Percentiles rank a stretch among this genome's conserved stretches.
Conservation (phyloP, 441 rosid species). For the Bocquillonia castaneifolia region DNA sequence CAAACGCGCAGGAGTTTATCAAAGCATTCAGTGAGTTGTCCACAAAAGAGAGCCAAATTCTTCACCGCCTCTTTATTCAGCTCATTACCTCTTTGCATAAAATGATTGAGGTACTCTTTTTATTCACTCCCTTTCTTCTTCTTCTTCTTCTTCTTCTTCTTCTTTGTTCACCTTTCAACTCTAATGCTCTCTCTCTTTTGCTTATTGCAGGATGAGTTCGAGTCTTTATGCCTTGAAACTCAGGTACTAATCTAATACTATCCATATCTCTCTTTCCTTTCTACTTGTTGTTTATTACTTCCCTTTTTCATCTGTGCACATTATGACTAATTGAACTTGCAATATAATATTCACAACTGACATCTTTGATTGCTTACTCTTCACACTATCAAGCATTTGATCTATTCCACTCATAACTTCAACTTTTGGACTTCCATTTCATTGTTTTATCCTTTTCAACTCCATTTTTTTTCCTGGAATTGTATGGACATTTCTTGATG, state of each 20-base stretch:
- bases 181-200: conserved; percentile 13
- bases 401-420: background rate
- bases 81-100: conserved; percentile 54
- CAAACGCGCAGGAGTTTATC: conserved; percentile 33
- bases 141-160: background rate
- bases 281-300: background rate
- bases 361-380: no score
- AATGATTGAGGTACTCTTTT: conserved; percentile 40
- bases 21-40: conserved; percentile 42
- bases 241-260: no score
- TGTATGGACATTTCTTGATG: background rate
- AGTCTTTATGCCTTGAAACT: conserved; percentile 46
- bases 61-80: conserved; percentile 46
- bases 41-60: conserved; percentile 33
- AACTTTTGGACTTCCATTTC: background rate
- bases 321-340: background rate
- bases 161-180: conserved; percentile 15
- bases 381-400: background rate
- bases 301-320: background rate
- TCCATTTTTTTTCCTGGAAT: background rate
- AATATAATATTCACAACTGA: background rate
- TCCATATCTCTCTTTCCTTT: background rate
- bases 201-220: conserved; percentile 51
- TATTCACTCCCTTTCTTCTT: background rate
- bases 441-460: background rate